A percentile compares a stretch with the other conserved stretches of the same genome.
phyloP scores from a whole-genome alignment of 1,284 basidiomycete genomes.

The Ustilago sp. region DNA sequence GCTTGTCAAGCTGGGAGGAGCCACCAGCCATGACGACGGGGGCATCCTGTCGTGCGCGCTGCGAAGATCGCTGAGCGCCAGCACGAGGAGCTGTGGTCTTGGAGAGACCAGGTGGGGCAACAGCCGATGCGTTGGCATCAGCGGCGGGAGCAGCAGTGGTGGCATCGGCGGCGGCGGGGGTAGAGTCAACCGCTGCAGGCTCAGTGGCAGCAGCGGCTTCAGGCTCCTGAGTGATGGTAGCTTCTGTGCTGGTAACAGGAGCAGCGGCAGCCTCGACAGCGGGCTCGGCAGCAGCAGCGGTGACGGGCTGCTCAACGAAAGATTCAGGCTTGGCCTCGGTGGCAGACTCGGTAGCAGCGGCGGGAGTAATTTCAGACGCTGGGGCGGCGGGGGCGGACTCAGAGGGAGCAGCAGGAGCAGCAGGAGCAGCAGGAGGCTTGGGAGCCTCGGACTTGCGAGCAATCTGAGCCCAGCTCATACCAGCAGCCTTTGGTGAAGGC shows the following conservation, averaged over 20 bases:
- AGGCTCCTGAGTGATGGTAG: constrained; percentile 17
- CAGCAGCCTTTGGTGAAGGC: constrained; percentile 32
- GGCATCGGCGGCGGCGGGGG: constrained; percentile 35
- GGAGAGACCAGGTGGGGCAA: constrained; percentile 45
- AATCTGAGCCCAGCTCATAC: constrained; percentile 69
- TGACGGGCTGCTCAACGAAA: constrained; percentile 2
- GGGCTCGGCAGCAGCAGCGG: constrained; percentile 18
- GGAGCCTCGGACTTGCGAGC: constrained; percentile 63
- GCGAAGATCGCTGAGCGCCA: constrained; percentile 48
- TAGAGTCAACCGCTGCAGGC: constrained; percentile 26
- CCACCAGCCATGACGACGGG: constrained; percentile 68
- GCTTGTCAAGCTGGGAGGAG: constrained; percentile 62
- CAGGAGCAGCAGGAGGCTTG: constrained; percentile 41
- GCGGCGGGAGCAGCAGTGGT: constrained; percentile 17
- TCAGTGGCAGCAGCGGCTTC: constrained; percentile 21
- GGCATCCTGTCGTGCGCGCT: constrained; percentile 65
- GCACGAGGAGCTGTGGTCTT: constrained; percentile 45
- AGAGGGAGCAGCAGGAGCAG: constrained; percentile 15
- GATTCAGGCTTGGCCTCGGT: constrained; percentile 23
- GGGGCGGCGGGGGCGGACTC: constrained; percentile 15
- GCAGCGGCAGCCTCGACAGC: constrained; percentile 15
- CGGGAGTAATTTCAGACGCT: constrained; percentile 15
- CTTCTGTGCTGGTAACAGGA: constrained; percentile 14
- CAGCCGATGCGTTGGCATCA: constrained; percentile 24
- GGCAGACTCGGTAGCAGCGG: constrained; percentile 15